These are phyloP conservation scores for Xerocomellus chrysenteron DNA, from an alignment of 768 basidiomycete genomes.

Conservation along the genomic window DNA sequence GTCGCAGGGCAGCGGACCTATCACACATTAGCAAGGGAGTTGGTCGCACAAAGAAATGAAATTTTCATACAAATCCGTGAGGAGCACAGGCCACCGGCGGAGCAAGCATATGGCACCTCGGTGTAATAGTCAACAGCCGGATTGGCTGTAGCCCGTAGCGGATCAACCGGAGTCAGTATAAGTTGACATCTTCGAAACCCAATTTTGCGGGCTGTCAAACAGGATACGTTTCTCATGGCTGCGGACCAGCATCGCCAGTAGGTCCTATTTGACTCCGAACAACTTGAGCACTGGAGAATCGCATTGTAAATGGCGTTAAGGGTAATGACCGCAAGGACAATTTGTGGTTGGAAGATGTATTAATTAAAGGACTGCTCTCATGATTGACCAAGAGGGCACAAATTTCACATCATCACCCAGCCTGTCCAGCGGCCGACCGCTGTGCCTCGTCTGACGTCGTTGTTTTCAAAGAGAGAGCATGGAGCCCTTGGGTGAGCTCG, in stretches of 20 bases:
- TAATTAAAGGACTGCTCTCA: constrained; percentile 31
- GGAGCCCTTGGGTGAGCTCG: constrained; percentile 69
- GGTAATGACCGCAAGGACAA: constrained; percentile 18
- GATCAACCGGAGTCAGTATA: constrained; percentile 28
- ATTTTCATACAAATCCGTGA: constrained; percentile 22
- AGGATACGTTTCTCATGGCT: constrained; percentile 14
- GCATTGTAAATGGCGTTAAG: constrained; percentile 14
- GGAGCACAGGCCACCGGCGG: constrained; percentile 13
- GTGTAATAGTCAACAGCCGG: constrained; percentile 9
- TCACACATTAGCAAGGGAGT: constrained; percentile 12
- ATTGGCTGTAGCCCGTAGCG: constrained; percentile 25
- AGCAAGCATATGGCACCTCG: constrained; percentile 4
- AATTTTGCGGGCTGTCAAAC: constrained; percentile 3
- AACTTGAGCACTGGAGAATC: constrained; percentile 19
- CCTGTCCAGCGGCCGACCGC: constrained; percentile 18
- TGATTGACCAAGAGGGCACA: constrained; percentile 26
- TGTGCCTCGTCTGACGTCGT: constrained; percentile 58
- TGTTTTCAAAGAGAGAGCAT: constrained; percentile 75
- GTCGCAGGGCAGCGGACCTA: constrained; percentile 9
- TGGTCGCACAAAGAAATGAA: constrained; percentile 15
- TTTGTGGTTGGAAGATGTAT: constrained; percentile 23
- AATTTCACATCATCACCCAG: constrained; percentile 27
- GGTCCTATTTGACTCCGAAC: constrained; percentile 4
- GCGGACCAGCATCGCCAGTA: constrained; percentile 18
- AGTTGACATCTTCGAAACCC: constrained; percentile 1